A percentile compares a stretch with the other conserved stretches of the same genome.
Conservation (phyloP, 352 stramenopile genomes). For the Pythium monospermum region DNA sequence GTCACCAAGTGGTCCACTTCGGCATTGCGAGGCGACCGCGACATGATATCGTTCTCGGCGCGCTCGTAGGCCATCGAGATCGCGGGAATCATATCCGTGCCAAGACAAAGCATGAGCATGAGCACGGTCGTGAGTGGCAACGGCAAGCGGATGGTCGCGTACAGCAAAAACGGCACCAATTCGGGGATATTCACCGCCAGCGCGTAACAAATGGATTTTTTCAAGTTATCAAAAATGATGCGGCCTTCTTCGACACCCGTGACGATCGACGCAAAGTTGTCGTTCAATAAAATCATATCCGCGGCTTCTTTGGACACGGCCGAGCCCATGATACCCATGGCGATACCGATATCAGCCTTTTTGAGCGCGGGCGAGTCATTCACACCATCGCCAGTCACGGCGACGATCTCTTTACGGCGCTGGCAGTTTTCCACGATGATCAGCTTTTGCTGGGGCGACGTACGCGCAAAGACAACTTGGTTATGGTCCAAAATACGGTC, state of each 20-base stretch:
- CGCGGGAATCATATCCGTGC: conserved; percentile 90
- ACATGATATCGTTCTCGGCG: conserved; percentile 87
- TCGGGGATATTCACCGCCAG: conserved; percentile 91
- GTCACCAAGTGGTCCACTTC: conserved; percentile 86
- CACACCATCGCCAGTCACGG: conserved; percentile 97
- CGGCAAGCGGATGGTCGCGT: conserved; percentile 83
- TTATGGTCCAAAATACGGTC: conserved; percentile 76
- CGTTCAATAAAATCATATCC: conserved; percentile 95
- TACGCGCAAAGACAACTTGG: conserved; percentile 96
- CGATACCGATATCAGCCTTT: conserved; percentile 96
- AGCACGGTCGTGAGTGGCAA: conserved; percentile 87
- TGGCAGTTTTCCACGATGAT: conserved; percentile 93
- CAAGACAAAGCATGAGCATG: conserved; percentile 90
- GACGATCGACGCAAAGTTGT: conserved; percentile 98
- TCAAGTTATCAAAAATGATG: conserved; percentile 94
- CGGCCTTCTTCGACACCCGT: conserved; percentile 92
- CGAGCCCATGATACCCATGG: conserved; percentile 97
- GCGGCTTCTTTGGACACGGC: conserved; percentile 94
- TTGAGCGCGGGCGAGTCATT: conserved; percentile 97
- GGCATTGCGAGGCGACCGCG: conserved; percentile 67
- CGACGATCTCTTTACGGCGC: conserved; percentile 82
- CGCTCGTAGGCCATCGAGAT: conserved; percentile 92
- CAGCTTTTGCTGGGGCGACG: conserved; percentile 93
- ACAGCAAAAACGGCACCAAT: conserved; percentile 78
- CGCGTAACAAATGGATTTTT: conserved; percentile 93